Conservation (phyloP, 2,329 filamentous ascomycete species). For the Gaeumannomyces tritici region DNA sequence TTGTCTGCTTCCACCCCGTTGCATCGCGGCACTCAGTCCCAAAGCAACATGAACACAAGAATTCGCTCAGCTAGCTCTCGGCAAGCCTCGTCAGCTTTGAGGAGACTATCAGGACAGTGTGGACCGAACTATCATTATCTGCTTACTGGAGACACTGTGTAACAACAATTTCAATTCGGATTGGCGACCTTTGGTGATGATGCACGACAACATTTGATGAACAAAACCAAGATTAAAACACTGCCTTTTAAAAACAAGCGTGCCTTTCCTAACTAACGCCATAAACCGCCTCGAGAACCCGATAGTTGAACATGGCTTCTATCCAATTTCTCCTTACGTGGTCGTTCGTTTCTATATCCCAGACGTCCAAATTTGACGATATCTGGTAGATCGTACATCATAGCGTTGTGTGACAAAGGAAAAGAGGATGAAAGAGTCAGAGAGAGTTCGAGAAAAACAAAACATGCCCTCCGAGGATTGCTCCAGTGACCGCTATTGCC, state of each 20-base stretch:
- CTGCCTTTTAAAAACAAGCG: neutral
- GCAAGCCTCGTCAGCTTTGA: neutral
- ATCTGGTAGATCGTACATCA: neutral
- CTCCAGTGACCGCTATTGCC: neutral
- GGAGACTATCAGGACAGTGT: neutral
- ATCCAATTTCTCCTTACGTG: neutral
- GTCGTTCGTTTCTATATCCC: neutral
- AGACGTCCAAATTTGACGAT: neutral
- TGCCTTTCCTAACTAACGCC: neutral
- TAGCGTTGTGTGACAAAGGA: neutral
- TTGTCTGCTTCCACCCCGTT: neutral
- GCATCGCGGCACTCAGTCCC: neutral
- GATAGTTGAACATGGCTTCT: neutral
- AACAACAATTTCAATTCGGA: no score
- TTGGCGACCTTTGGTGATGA: no score
- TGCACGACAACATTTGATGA: neutral
- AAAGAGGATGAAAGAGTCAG: neutral
- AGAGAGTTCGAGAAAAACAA: neutral
- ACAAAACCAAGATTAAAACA: neutral
- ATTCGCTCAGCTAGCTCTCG: neutral
- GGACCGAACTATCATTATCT: neutral
- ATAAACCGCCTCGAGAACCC: neutral
- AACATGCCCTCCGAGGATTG: neutral
- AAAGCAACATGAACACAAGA: neutral
- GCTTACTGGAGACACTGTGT: neutral